Evolutionary conservation across 2,329 filamentous ascomycete genomes (phyloP).

Genomic region (Chaetomium sp.): DNA sequence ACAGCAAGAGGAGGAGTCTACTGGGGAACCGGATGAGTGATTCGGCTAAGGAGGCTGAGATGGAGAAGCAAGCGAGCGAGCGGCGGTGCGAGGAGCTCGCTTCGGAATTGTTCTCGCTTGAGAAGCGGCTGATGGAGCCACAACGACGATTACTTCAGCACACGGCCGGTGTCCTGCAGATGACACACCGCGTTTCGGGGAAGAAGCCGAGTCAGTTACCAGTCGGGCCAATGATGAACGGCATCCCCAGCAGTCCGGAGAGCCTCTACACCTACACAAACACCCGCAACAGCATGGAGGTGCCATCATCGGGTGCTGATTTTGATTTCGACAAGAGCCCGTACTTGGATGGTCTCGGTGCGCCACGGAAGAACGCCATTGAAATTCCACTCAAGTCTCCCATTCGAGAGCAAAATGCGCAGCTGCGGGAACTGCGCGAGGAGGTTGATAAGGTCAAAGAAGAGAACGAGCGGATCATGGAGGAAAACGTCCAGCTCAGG

Average conservation of each 20-base stretch:
- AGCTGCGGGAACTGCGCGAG: conserved; percentile 23
- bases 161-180: conserved; percentile 84
- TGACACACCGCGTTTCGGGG: conserved; percentile 73
- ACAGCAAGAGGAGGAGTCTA: conserved; percentile 44
- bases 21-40: conserved; percentile 44
- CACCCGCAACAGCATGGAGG: conserved; percentile 52
- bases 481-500: conserved; percentile 28
- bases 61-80: conserved; percentile 66
- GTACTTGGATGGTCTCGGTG: conserved; percentile 50
- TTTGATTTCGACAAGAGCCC: conserved; percentile 68
- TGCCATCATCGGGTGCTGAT: conserved; percentile 40
- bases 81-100: conserved; percentile 82
- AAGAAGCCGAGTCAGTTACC: conserved; percentile 46
- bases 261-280: conserved; percentile 66
- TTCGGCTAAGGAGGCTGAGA: conserved; percentile 57
- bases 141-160: conserved; percentile 77
- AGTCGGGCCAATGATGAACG: conserved; percentile 38
- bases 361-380: conserved; percentile 38
- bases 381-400: conserved; percentile 55
- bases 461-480: conserved; percentile 27
- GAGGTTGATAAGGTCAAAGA: conserved; percentile 26
- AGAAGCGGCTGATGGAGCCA: conserved; percentile 68
- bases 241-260: conserved; percentile 67
- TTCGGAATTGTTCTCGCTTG: conserved; percentile 69
- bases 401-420: conserved; percentile 45